Evolutionary conservation across 2,329 filamentous ascomycete genomes (phyloP).

Genomic region (Sporothrix pallida): DNA sequence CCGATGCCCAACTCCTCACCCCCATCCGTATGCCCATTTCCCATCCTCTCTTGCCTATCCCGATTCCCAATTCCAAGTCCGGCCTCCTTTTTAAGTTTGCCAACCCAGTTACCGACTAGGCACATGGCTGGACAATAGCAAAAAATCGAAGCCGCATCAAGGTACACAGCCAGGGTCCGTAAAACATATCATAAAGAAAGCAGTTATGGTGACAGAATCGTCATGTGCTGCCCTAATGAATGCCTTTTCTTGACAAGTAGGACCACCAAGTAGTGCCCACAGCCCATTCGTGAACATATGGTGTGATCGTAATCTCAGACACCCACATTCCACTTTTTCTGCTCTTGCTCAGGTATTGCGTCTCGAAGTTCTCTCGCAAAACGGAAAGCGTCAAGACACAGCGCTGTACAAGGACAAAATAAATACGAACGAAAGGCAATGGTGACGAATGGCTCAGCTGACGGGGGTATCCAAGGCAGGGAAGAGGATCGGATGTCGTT

Average conservation of each 20-base stretch:
- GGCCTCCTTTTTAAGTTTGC: slow-evolving; percentile 4
- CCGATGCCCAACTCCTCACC: slow-evolving; percentile 10
- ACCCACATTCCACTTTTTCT: slow-evolving; percentile 21
- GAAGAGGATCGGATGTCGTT: slow-evolving; percentile 4
- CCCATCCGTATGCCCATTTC: not conserved
- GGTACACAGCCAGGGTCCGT: not conserved
- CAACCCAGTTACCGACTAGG: slow-evolving; percentile 7
- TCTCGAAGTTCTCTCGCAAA: not conserved
- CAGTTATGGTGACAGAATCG: slow-evolving; percentile 5
- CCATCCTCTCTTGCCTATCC: not conserved
- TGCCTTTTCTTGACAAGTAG: slow-evolving; percentile 18
- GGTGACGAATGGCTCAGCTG: slow-evolving; percentile 28
- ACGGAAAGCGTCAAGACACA: not conserved
- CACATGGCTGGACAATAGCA: not conserved
- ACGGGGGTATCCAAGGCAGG: slow-evolving; percentile 20
- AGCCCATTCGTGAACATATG: slow-evolving; percentile 15
- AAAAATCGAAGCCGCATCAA: not conserved
- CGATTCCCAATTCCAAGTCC: not conserved
- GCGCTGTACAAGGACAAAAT: slow-evolving; percentile 1
- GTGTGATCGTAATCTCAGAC: slow-evolving; percentile 27
- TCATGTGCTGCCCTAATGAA: slow-evolving; percentile 8
- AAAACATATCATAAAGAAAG: not conserved
- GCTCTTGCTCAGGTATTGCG: not conserved
- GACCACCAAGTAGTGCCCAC: slow-evolving; percentile 1
- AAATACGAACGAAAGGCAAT: slow-evolving; percentile 21